A percentile compares a stretch with the other conserved stretches of the same genome.
Conservation (phyloP, 805 yeast genomes). For the Komagataella phaffii region DNA sequence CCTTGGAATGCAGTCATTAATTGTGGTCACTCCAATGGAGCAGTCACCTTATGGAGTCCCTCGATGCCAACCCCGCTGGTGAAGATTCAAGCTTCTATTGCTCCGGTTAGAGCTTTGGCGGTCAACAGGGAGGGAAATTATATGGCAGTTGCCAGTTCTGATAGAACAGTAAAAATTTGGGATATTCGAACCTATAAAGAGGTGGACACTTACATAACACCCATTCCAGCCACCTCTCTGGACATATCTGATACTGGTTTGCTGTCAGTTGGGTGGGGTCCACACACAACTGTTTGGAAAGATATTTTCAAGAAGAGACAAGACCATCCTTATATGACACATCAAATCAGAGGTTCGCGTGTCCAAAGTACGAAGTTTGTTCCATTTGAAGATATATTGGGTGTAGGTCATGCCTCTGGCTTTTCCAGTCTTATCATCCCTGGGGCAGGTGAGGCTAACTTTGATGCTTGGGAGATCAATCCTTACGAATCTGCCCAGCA, state of each 20-base stretch:
- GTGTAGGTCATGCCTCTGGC: conserved; percentile 73
- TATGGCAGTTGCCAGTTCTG: conserved; percentile 90
- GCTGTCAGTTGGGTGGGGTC: conserved; percentile 87
- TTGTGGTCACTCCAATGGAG: conserved; percentile 87
- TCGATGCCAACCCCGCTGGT: conserved; percentile 75
- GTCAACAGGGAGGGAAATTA: conserved; percentile 85
- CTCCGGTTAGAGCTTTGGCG: conserved; percentile 78
- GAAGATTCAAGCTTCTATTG: conserved; percentile 67
- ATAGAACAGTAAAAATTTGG: conserved; percentile 79
- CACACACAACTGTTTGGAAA: conserved; percentile 91
- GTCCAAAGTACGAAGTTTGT: conserved; percentile 61
- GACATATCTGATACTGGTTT: conserved; percentile 82
- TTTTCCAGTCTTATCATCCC: conserved; percentile 82
- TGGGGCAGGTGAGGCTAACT: conserved; percentile 97
- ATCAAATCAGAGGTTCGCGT: conserved; percentile 66
- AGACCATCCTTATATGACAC: conserved; percentile 83
- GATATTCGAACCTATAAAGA: conserved; percentile 78
- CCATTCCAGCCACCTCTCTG: conserved; percentile 75
- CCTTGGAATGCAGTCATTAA: conserved; percentile 95
- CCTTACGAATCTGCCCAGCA: conserved; percentile 88
- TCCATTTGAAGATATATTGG: conserved; percentile 94
- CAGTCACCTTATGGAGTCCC: conserved; percentile 91
- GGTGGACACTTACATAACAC: conserved; percentile 55
- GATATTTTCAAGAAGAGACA: conserved; percentile 62
- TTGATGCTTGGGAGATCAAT: conserved; percentile 83